Conservation (phyloP, 495 filamentous ascomycete species). For the Tuber magnatum region DNA sequence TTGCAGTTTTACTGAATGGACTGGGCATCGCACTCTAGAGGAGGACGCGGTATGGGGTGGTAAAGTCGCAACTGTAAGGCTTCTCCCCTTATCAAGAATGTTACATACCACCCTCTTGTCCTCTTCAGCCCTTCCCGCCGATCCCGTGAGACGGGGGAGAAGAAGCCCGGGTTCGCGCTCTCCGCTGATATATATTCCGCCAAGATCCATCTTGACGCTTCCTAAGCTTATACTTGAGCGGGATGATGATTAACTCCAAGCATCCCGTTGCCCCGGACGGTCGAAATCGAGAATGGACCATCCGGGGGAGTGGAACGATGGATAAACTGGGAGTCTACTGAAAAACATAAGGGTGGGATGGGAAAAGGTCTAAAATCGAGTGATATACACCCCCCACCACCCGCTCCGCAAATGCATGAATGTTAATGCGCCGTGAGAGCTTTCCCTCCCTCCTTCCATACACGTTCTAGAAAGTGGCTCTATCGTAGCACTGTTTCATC, state of each 20-base stretch:
- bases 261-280: background rate
- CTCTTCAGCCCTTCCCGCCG: background rate
- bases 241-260: background rate
- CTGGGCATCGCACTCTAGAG: background rate
- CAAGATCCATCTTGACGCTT: background rate
- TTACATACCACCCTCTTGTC: background rate
- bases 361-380: no score
- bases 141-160: background rate
- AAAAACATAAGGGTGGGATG: no score
- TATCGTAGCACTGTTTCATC: background rate
- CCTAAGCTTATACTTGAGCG: background rate
- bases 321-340: no score
- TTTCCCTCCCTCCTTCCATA: background rate
- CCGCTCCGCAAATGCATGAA: background rate
- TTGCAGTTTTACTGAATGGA: background rate
- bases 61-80: background rate
- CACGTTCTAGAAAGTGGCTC: background rate
- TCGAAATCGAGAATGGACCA: no score
- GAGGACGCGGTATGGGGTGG: background rate
- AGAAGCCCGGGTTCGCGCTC: background rate
- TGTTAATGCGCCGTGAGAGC: background rate
- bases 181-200: background rate
- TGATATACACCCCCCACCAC: no score
- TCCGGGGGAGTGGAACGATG: no score
- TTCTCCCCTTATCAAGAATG: background rate